phyloP scores from a whole-genome alignment of 176 grass and related monocot genomes.

The Secale cereale region DNA sequence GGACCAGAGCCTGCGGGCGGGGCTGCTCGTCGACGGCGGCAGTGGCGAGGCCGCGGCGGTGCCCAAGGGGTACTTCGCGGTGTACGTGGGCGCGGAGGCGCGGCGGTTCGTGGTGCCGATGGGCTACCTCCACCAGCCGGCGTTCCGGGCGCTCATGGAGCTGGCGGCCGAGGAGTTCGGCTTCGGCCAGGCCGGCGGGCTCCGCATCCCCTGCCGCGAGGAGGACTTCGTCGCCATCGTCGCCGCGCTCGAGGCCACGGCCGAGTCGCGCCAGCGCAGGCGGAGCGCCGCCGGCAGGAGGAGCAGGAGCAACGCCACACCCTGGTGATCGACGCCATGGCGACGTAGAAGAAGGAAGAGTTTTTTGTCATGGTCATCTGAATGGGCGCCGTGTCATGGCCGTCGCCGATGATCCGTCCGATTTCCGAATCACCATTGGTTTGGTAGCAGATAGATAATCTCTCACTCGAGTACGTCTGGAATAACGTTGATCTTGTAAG shows the following conservation, averaged over 20 bases:
- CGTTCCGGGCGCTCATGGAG: slow-evolving; percentile 56
- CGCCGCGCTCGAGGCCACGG: not conserved
- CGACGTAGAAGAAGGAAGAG: not conserved
- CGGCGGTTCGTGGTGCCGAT: slow-evolving; percentile 59
- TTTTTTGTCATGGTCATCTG: not conserved
- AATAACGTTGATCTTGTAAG: not conserved
- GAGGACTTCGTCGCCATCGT: slow-evolving; percentile 46
- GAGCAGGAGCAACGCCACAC: not conserved
- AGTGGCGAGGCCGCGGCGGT: not conserved
- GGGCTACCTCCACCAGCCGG: slow-evolving; percentile 36
- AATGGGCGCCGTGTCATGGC: not conserved
- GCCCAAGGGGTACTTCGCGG: slow-evolving; percentile 57
- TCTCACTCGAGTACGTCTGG: too few species aligned
- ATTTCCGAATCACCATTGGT: not conserved
- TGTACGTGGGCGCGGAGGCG: slow-evolving; percentile 56
- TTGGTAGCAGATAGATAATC: not conserved
- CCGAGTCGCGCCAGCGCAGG: not conserved
- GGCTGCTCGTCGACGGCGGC: not conserved
- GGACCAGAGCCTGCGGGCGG: not conserved
- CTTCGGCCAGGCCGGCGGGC: slow-evolving; percentile 40
- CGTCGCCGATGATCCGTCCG: not conserved
- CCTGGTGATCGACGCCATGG: not conserved
- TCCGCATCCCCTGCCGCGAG: slow-evolving; percentile 52
- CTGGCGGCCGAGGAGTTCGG: slow-evolving; percentile 67
- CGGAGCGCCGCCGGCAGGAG: not conserved